Base-by-base conservation (phyloP, 1,284 basidiomycete species). In the Cryptococcus wingfieldii region DNA sequence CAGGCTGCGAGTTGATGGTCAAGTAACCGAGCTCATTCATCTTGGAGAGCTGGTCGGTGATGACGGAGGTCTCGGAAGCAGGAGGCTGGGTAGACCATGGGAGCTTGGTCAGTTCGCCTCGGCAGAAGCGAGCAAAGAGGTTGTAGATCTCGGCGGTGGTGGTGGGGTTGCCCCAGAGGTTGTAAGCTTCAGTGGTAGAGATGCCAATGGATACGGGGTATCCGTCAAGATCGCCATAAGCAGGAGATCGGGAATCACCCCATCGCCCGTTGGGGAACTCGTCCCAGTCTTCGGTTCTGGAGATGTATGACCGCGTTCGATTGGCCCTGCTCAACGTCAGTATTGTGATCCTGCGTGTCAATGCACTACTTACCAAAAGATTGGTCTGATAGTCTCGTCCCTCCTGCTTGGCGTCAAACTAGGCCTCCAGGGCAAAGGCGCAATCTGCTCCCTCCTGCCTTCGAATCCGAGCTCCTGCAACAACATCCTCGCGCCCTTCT, bases 181-280 rank as follows among this genome's bases (percentile, higher is more conserved):
- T 83, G 66, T 88, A 73, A 0, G 89, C 95, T 64, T 93, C 88
- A 55, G 55, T 50, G 42, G 67, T 86, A 58, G 86, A 82, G 74
- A 92, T 87, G 72, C 90, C 88, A 70, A 91, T 84, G 75, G 82
- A 87, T 50, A 92, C 84, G 54, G 90, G 90, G 69, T 96, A 97
- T 7, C 93, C 93, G 72, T 98, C 94, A 52, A 98, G 79, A 77
- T 98, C 96, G 69, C 95, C 95, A 68, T 95, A 98, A 3, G 96
- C 96, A 28, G 95, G 94, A 80, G 88, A 91, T 54, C 95, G 85
- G 16, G 95, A 89, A 77, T 98, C 95, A 69, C 96, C 95, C 76
- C 96, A 98, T 64, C 95, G 89, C 61, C 95, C 96, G 77, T 98
- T 98, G 52, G 95, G 95, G 77, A 97, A 98, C 78, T 98, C 95